These are phyloP conservation scores for Aphanocladium album DNA, from an alignment of 2,329 filamentous ascomycete genomes.

Conservation along the genomic window DNA sequence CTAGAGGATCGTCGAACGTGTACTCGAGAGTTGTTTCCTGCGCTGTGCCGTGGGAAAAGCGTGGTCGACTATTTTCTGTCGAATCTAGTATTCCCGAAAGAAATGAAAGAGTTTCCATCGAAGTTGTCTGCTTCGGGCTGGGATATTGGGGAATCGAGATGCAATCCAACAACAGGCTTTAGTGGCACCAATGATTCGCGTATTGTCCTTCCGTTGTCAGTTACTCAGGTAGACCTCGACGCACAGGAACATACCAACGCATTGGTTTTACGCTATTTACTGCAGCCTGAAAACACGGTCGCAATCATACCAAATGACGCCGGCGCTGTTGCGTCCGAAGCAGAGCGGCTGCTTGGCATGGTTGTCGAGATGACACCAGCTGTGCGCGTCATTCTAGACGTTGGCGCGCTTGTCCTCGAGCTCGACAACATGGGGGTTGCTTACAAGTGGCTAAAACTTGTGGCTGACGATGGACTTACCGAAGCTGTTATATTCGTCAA, in stretches of 20 bases:
- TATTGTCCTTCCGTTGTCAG: constrained; percentile 48
- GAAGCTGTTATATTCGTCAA: constrained; percentile 51
- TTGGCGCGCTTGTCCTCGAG: constrained; percentile 66
- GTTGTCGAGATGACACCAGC: constrained; percentile 7
- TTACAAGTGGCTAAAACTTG: constrained; percentile 41
- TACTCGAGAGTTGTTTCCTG: constrained; percentile 43
- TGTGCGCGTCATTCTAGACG: constrained; percentile 62
- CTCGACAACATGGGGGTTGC: constrained; percentile 52
- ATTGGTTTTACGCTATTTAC: constrained; percentile 54
- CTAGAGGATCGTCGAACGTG: constrained; percentile 49
- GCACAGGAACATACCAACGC: constrained; percentile 63
- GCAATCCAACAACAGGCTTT: constrained; percentile 56
- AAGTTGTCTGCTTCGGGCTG: constrained; percentile 64
- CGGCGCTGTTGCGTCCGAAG: constrained; percentile 23
- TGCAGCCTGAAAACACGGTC: constrained; percentile 48
- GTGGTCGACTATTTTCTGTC: constrained; percentile 60
- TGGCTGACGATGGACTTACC: neutral
- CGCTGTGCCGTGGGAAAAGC: constrained; percentile 45
- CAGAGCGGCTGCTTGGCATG: constrained; percentile 34
- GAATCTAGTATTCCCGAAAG: constrained; percentile 53
- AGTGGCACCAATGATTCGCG: constrained; percentile 64
- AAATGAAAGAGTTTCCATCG: constrained; percentile 56
- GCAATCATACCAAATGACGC: neutral
- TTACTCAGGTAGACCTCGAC: constrained; percentile 26
- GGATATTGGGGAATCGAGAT: constrained; percentile 52